These are phyloP conservation scores for Cenococcum geophilum DNA, from an alignment of 495 filamentous ascomycete genomes.

Conservation along the genomic window DNA sequence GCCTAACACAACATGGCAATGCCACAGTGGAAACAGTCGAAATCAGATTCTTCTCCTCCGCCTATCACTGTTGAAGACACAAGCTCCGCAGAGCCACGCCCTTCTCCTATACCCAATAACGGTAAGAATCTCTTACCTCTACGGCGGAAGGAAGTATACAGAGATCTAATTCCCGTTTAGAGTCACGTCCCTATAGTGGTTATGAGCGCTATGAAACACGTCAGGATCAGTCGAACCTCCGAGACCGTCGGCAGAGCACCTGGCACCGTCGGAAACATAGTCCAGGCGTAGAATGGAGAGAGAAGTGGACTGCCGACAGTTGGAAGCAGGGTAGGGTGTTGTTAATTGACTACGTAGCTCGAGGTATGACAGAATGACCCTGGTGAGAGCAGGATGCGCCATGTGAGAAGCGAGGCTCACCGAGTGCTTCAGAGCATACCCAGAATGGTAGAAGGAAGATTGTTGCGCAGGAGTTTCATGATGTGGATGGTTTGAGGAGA, in stretches of 20 bases:
- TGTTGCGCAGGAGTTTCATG: constrained; percentile 45
- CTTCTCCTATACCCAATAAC: neutral
- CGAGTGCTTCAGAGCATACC: constrained; percentile 4
- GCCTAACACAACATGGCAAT: neutral
- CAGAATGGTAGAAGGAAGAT: constrained; percentile 40
- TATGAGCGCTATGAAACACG: neutral
- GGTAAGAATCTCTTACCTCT: neutral
- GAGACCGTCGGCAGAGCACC: constrained; percentile 9
- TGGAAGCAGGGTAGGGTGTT: constrained; percentile 35
- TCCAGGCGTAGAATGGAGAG: constrained; percentile 32
- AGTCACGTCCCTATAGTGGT: neutral
- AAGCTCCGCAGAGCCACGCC: constrained; percentile 1
- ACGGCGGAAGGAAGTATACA: neutral
- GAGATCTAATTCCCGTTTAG: neutral
- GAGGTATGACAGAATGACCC: neutral
- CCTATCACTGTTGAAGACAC: constrained; percentile 31
- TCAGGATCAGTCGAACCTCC: constrained; percentile 1
- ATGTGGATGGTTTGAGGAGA: constrained; percentile 39
- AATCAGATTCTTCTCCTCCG: constrained; percentile 23
- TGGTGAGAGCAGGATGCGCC: neutral
- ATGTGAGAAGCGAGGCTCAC: no score
- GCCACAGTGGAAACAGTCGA: constrained; percentile 11
- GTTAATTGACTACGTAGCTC: constrained; percentile 34
- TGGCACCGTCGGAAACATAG: constrained; percentile 26
- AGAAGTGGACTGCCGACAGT: constrained; percentile 32